phyloP scores from a whole-genome alignment of 768 basidiomycete genomes.

The Porphyrellus cyaneotinctus region DNA sequence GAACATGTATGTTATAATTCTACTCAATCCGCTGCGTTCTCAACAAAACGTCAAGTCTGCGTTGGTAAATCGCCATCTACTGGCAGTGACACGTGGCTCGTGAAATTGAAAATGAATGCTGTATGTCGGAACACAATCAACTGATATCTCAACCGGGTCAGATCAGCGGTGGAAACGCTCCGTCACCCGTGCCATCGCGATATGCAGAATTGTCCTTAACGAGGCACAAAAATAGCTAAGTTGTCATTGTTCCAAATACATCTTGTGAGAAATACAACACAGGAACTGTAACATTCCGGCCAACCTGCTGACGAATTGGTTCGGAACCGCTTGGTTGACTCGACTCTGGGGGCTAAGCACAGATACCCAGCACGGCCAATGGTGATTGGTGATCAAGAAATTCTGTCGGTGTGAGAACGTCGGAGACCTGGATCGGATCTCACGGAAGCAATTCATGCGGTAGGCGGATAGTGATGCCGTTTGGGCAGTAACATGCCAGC shows the following conservation, averaged over 20 bases:
- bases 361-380: conserved; percentile 22
- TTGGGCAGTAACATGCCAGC: conserved; percentile 25
- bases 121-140: conserved; percentile 11
- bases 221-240: conserved; percentile 13
- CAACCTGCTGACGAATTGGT: conserved; percentile 13
- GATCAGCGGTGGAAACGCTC: conserved; percentile 21
- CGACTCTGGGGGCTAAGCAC: conserved; percentile 19
- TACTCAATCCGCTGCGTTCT: background rate
- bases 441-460: conserved; percentile 20
- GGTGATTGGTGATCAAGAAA: conserved; percentile 19
- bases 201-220: conserved; percentile 1
- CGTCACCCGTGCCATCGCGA: conserved; percentile 4
- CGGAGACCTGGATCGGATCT: conserved; percentile 20
- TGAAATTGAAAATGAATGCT: conserved; percentile 3
- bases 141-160: conserved; percentile 14
- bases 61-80: conserved; percentile 11
- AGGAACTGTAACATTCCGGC: conserved; percentile 10
- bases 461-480: conserved; percentile 27
- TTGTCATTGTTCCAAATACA: conserved; percentile 5
- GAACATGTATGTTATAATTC: background rate
- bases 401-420: conserved; percentile 15
- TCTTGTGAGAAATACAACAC: conserved; percentile 9
- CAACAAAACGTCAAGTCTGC: conserved; percentile 15
- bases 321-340: conserved; percentile 11
- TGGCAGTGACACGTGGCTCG: conserved; percentile 16